phyloP scores from a whole-genome alignment of 345 rosid genomes.

The Acer campestre region DNA sequence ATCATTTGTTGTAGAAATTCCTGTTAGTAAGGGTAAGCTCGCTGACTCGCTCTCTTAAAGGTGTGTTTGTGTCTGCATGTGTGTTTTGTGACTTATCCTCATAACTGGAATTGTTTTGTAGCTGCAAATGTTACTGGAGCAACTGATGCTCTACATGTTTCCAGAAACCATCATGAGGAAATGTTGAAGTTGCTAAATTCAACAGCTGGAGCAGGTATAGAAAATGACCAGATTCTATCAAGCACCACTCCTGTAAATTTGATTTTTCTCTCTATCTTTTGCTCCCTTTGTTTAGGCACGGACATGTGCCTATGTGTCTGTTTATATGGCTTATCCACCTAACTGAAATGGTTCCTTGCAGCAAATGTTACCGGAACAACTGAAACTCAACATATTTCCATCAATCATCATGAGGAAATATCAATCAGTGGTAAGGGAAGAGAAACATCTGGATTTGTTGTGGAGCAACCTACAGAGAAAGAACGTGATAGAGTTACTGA shows the following conservation, averaged over 20 bases:
- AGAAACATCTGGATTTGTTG: conserved; percentile 32
- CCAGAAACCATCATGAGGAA: conserved; percentile 34
- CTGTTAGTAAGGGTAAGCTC: conserved; percentile 34
- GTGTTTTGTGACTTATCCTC: conserved; percentile 14
- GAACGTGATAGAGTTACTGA: conserved; percentile 35
- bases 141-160: conserved; percentile 22
- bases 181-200: conserved; percentile 25
- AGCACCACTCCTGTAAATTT: conserved; percentile 25
- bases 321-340: conserved; percentile 18
- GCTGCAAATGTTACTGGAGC: conserved; percentile 36
- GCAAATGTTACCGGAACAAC: conserved; percentile 34
- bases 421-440: conserved; percentile 32
- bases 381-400: conserved; percentile 22
- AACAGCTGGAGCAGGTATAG: conserved; percentile 15
- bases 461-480: conserved; percentile 37
- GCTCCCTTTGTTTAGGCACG: not conserved
- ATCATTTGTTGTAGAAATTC: conserved; percentile 22
- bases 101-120: conserved; percentile 22
- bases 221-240: conserved; percentile 19
- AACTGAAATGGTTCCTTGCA: conserved; percentile 27
- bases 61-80: not conserved
- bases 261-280: not conserved
- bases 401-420: conserved; percentile 34
- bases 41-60: not conserved
- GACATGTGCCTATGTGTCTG: conserved; percentile 6